Percentiles rank a stretch among this genome's conserved stretches.
Conservation (phyloP, 371 early-diverging fungal species). For the Quaeritorhiza haematococci region DNA sequence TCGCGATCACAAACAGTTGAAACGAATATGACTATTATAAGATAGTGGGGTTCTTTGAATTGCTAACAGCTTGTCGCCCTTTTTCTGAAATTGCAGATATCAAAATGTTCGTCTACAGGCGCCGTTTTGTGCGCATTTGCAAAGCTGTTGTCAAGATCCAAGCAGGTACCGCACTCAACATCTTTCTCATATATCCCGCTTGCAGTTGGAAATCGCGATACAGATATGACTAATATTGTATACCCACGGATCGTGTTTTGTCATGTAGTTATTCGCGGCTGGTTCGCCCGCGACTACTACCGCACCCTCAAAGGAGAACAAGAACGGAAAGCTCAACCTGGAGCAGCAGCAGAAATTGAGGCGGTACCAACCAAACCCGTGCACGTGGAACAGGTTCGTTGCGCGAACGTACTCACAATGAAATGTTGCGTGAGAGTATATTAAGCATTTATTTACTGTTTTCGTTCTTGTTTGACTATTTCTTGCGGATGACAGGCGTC, state of each 20-base stretch:
- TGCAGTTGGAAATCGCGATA: no score
- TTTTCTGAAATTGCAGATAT: constrained; percentile 6
- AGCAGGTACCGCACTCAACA: constrained; percentile 19
- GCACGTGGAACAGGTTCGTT: neutral
- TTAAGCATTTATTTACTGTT: no score
- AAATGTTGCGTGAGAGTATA: no score
- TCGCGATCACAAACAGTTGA: neutral
- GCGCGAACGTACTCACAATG: neutral
- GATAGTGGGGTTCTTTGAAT: neutral
- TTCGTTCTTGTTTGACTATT: no score
- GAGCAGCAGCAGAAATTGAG: neutral
- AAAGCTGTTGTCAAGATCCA: constrained; percentile 33
- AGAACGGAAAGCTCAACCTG: neutral
- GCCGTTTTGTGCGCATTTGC: constrained; percentile 18
- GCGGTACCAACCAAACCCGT: constrained; percentile 1
- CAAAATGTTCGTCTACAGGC: constrained; percentile 18
- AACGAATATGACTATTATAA: no score
- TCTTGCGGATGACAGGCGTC: no score
- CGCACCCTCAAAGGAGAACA: constrained; percentile 16
- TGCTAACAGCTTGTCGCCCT: neutral
- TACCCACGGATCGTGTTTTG: no score
- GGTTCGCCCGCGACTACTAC: constrained; percentile 40
- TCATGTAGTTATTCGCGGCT: constrained; percentile 29
- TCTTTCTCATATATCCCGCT: no score
- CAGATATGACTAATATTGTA: no score